These are phyloP conservation scores for Hexamita inflata DNA, from an alignment of 208 protist genomes.

Conservation along the genomic window DNA sequence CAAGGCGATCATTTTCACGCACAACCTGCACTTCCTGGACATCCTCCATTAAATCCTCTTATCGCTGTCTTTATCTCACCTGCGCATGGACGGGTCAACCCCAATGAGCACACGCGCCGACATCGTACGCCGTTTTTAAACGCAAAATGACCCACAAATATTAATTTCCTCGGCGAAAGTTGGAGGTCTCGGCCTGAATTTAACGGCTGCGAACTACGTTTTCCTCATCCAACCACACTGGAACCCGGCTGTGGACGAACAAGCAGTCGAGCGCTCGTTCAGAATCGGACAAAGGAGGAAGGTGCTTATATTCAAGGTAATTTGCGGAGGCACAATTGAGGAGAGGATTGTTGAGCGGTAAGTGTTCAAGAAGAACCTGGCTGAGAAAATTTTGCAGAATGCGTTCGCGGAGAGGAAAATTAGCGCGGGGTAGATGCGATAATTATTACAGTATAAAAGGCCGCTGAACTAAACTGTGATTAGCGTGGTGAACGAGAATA, in stretches of 20 bases:
- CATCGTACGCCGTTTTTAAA: background rate
- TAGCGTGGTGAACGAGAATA: too few species aligned
- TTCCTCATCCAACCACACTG: background rate
- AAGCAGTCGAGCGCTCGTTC: background rate
- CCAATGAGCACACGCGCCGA: background rate
- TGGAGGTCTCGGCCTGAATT: constrained; percentile 15
- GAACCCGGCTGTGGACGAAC: constrained; percentile 12
- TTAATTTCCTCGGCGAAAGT: background rate
- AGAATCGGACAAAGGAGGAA: background rate
- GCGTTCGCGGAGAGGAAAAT: too few species aligned
- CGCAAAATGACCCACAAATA: background rate
- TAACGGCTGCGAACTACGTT: constrained; percentile 18
- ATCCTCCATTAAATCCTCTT: background rate
- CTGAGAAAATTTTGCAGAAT: background rate
- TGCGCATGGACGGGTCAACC: background rate
- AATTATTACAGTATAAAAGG: too few species aligned
- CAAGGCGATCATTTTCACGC: constrained; percentile 3
- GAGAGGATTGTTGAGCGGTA: background rate
- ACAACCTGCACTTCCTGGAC: background rate
- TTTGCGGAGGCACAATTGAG: constrained; percentile 3
- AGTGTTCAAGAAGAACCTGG: background rate
- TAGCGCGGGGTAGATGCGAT: too few species aligned
- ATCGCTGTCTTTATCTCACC: background rate
- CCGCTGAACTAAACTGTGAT: too few species aligned
- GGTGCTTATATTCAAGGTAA: background rate